Percentiles rank a stretch among this genome's conserved stretches.
phyloP scores from a whole-genome alignment of 2,329 filamentous ascomycete species.

The Sclerotinia subarctica region DNA sequence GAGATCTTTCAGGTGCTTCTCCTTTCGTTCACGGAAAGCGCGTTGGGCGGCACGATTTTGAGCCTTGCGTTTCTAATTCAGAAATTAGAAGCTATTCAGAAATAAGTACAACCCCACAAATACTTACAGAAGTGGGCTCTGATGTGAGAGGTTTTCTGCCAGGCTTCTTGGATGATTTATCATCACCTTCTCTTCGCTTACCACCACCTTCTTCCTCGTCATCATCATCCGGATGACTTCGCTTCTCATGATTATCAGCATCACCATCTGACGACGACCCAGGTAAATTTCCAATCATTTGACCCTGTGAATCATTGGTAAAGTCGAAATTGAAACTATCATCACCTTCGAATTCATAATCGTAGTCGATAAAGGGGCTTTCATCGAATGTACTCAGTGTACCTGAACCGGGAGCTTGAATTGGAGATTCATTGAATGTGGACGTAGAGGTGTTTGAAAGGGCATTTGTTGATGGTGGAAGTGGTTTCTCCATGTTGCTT shows the following conservation, averaged over 20 bases:
- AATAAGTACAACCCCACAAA: constrained; percentile 32
- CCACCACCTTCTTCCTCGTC: constrained; percentile 65
- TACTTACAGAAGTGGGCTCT: constrained; percentile 89
- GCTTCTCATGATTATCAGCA: constrained; percentile 62
- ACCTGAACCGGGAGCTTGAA: constrained; percentile 44
- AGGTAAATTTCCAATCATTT: constrained; percentile 75
- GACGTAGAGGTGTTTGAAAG: constrained; percentile 47
- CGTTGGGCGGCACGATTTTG: constrained; percentile 91
- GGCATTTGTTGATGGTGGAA: constrained; percentile 40
- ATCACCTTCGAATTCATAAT: constrained; percentile 72
- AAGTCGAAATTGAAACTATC: constrained; percentile 63
- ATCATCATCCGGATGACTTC: constrained; percentile 68
- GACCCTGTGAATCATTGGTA: constrained; percentile 52
- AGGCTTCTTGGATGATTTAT: constrained; percentile 90
- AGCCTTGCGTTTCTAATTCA: constrained; percentile 80
- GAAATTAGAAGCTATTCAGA: constrained; percentile 27
- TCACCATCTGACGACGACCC: constrained; percentile 43
- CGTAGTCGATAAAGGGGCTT: constrained; percentile 81
- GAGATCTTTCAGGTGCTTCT: constrained; percentile 82
- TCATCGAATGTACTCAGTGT: constrained; percentile 58
- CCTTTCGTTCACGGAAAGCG: constrained; percentile 91
- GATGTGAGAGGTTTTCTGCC: constrained; percentile 93
- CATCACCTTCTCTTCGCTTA: constrained; percentile 71
- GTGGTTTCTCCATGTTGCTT: constrained; percentile 27
- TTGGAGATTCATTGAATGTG: constrained; percentile 50